Base-by-base conservation (phyloP, 495 filamentous ascomycete genomes). In the Penicillium salamii region DNA sequence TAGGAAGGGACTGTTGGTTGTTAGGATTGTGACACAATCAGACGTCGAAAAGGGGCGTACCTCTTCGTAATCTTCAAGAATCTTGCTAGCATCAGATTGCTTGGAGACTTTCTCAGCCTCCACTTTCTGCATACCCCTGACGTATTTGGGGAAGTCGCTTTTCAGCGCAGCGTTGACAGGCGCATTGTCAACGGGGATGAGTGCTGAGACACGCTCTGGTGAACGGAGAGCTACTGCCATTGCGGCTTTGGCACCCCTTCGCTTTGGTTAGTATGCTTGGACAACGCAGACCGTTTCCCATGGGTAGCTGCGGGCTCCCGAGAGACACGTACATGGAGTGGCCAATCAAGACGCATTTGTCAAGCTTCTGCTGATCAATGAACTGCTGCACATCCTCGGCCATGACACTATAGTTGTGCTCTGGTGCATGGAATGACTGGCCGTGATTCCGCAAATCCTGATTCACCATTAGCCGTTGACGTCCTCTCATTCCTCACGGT, bases 391-490 rank as follows among this genome's bases (percentile, higher is more conserved):
- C 82, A 58, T 98, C 93, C 45, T 87, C 85, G 3, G 92, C 90
- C 83, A 97, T 93, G 38, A 81, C 78, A 21, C 71, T 68, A 69
- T 97, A 98, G 72, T 91, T 85, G 62, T 98, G 93, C 8, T 74
- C 75, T 12, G 71, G 71, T 52, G 83, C 66, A 65, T 97, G 91
- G 12, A 89, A 85, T 12, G 88, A 92, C 12, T 95, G 85, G 51
- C 95, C 95, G 77, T 97, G 95, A 59, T 97, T 98, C 45, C 93
- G 81, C 6, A 97, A 79, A 65, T 98, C 93, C 90, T 95, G 41
- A 32, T 18, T 2, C 6, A 26, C 0, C 13, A 29, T 57, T 5
- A 57, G 31, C 33, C 26, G 41, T 21, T 35, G 5, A 31, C 33
- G 4, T 4, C n/a, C n/a, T n/a, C n/a, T 21, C 20, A 9, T 21